Base-by-base conservation (phyloP, 1,139 yeast genomes). In the Pichia cactophila region DNA sequence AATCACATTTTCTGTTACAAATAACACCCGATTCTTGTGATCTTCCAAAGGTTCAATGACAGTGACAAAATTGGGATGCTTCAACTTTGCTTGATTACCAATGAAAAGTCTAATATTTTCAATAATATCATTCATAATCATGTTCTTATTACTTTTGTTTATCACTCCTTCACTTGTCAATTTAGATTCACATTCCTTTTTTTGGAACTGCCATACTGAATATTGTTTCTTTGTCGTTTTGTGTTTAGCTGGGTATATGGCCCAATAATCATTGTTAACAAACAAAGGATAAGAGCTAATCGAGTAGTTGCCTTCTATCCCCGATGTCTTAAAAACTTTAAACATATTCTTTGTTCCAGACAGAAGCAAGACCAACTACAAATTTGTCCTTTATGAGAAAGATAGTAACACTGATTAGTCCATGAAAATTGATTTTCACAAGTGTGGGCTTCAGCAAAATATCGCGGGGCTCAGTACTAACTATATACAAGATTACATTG, bases 1-100 rank as follows among this genome's bases (percentile, higher is more conserved):
- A 0, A 77, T 71, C 10, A 92, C 81, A 26, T 81, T 79, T 64
- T 89, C 95, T 1, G 95, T 81, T n/a, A 83, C 97, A 70, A 92
- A 92, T 52, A 85, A 62, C 58, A 89, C 75, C 51, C 86, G 78
- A 58, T 78, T 77, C 59, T 85, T 83, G 35, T 92, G 86, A 58
- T 89, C 96, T 63, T 92, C 97, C 52, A 90, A 66, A 0, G 94
- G 95, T 64, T 90, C 97, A 45, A 86, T 78, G 10, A 92, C 74
- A 5, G 90, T 82, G 44, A 92, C 69, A 41, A 92, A 74, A 55
- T 87, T 86, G 0, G 98, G 97, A 62, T 92, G 98, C 56, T 88
- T 84, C 56, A 90, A 71, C 64, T 84, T 86, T 33, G 95, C 80
- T 61, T 90, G 69, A 54, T 84, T 83, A 33, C 79, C 71, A 3